Conservation (phyloP, 2,329 filamentous ascomycete species). For the Endoconidiophora laricicola region DNA sequence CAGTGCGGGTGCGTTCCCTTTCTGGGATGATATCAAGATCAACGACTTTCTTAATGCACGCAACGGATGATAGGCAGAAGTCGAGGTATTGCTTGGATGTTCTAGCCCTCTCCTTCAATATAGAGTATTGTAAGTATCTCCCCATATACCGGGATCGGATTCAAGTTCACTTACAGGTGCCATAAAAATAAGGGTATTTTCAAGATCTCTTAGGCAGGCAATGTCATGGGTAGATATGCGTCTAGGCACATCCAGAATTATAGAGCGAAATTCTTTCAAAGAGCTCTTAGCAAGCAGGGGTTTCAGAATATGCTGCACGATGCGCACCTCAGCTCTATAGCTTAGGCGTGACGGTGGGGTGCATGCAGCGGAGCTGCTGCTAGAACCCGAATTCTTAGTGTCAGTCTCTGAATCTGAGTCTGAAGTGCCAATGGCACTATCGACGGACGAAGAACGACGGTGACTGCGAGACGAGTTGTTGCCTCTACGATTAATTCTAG, state of each 20-base stretch:
- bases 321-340: conserved; percentile 29
- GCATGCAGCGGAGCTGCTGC: conserved; percentile 3
- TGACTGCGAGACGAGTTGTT: neutral
- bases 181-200: conserved; percentile 82
- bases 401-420: conserved; percentile 10
- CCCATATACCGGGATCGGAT: conserved; percentile 38
- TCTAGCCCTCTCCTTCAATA: conserved; percentile 63
- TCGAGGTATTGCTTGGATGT: conserved; percentile 55
- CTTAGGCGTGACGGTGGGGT: conserved; percentile 4
- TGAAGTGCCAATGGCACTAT: conserved; percentile 8
- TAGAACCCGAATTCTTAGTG: neutral
- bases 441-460: conserved; percentile 10
- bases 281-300: conserved; percentile 59
- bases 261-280: conserved; percentile 64
- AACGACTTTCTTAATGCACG: conserved; percentile 78
- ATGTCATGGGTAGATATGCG: conserved; percentile 75
- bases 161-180: conserved; percentile 72
- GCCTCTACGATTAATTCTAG: conserved; percentile 21
- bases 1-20: conserved; percentile 66
- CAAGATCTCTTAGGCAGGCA: conserved; percentile 77
- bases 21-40: conserved; percentile 55
- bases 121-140: conserved; percentile 53
- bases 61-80: conserved; percentile 82
- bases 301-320: conserved; percentile 61
- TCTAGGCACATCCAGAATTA: conserved; percentile 61